Evolutionary conservation across 306 rosid genomes (phyloP).

Genomic region (Citrullus colocynthis): DNA sequence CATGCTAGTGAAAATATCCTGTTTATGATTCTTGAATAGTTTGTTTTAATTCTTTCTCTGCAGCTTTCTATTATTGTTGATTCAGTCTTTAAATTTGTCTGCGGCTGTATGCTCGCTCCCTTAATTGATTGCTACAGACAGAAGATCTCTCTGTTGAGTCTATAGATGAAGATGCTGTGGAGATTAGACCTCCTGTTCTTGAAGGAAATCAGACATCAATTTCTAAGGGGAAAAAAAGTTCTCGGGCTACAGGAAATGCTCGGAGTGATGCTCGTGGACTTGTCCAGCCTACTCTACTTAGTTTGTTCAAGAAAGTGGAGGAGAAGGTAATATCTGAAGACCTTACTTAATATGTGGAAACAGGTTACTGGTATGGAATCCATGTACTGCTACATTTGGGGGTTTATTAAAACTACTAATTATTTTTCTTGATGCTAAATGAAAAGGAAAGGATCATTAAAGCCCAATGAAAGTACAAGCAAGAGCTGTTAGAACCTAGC

Average conservation of each 20-base stretch:
- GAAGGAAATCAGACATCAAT: slow-evolving; percentile 27
- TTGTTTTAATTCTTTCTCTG: neutral
- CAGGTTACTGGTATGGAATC: neutral
- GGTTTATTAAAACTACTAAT: neutral
- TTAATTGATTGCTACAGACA: slow-evolving; percentile 20
- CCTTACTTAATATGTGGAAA: neutral
- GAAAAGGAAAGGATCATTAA: neutral
- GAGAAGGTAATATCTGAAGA: slow-evolving; percentile 39
- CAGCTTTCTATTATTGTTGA: neutral
- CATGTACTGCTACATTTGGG: neutral
- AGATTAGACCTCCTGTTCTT: slow-evolving; percentile 18
- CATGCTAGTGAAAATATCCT: slow-evolving; percentile 30
- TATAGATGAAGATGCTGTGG: slow-evolving; percentile 15
- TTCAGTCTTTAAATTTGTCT: neutral
- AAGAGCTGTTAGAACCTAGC: neutral
- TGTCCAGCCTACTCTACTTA: slow-evolving; percentile 65
- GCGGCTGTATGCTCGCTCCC: slow-evolving; percentile 8
- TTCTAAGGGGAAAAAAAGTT: slow-evolving; percentile 25
- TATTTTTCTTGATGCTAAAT: neutral
- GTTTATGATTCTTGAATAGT: neutral
- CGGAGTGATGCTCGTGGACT: slow-evolving; percentile 24
- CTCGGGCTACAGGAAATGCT: slow-evolving; percentile 24
- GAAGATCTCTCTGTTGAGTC: slow-evolving; percentile 13
- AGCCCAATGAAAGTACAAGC: neutral
- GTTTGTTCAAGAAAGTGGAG: slow-evolving; percentile 77